Base-by-base conservation (phyloP, 148 eudicot genomes). In the Salicornia ramosissima region DNA sequence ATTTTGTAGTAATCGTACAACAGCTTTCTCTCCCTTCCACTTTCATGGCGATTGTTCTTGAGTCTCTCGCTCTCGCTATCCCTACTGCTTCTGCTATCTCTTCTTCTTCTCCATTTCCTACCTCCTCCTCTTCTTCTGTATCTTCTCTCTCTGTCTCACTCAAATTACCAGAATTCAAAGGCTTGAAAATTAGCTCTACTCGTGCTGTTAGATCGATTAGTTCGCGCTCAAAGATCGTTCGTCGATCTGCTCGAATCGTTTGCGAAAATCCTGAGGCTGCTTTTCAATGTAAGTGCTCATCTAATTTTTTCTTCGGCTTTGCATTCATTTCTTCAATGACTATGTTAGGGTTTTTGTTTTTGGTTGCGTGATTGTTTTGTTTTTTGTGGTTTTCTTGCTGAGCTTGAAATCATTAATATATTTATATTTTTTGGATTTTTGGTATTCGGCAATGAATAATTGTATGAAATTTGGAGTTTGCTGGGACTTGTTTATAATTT, bases 261-360 rank as follows among this genome's bases (percentile, higher is more conserved):
- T 84, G 88, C 73, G 98, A 90, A 69, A 83, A 86, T 58, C 90
- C 85, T 62, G 85, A 88, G 6, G 75, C 98, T 5, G 80, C 95
- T 59, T 79, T 86, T n/a, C 78, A 77, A 81, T 85, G 98, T 93
- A 68, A 56, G 65, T 21, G 7, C 29, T 13, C 36, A 0, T 26
- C 34, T 2, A 10, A 14, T 31, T 18, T 29, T 19, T 55, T 24
- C 69, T 16, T 67, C 19, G 28, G n/a, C 63, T 39, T 65, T 47
- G 25, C 30, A 16, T 45, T 46, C 5, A 5, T 28, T 11, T 45
- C 13, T 4, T n/a, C n/a, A n/a, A n/a, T n/a, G 3, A n/a, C 5
- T 11, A 28, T 55, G 30, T 56, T 19, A 14, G 43, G 28, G 31
- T 73, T 64, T 59, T 28, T 10, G 57, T 26, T 53, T 36, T 26